Conservation (phyloP, 257 asterid genomes). For the Nicotiana benthamiana region DNA sequence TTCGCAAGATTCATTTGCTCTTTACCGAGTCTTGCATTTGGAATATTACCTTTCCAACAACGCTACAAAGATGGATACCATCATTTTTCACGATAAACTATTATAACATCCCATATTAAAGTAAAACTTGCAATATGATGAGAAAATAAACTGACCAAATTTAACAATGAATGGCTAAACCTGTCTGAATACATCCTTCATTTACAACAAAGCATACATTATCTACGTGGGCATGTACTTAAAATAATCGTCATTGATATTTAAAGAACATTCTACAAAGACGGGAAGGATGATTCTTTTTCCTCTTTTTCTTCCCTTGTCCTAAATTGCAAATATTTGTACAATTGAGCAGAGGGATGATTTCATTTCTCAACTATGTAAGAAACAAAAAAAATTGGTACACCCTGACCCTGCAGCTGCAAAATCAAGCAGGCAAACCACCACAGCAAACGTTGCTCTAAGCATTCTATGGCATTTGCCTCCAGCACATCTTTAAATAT, state of each 20-base stretch:
- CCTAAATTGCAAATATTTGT: not conserved
- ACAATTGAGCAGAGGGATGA: not conserved
- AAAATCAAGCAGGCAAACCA: not conserved
- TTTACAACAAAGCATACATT: constrained; percentile 3
- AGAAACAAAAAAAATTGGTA: not conserved
- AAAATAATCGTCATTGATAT: not conserved
- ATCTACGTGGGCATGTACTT: not conserved
- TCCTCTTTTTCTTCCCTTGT: not conserved
- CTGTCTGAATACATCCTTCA: not conserved
- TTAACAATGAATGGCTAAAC: not conserved
- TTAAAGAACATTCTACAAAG: not conserved
- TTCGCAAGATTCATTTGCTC: not conserved
- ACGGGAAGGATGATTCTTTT: not conserved
- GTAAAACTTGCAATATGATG: not conserved
- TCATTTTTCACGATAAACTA: not conserved
- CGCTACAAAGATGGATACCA: too few relatives aligned
- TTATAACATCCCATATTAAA: not conserved
- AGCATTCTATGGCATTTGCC: not conserved
- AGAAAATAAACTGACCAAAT: not conserved
- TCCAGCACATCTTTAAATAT: not conserved
- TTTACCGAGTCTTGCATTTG: not conserved
- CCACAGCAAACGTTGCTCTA: not conserved
- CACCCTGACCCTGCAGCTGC: not conserved
- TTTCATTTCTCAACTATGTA: not conserved
- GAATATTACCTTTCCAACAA: not conserved